Evolutionary conservation across 2,329 filamentous ascomycete genomes (phyloP), one percentile per base, ranked within the genome.

Genomic region (Colletotrichum shisoi): DNA sequence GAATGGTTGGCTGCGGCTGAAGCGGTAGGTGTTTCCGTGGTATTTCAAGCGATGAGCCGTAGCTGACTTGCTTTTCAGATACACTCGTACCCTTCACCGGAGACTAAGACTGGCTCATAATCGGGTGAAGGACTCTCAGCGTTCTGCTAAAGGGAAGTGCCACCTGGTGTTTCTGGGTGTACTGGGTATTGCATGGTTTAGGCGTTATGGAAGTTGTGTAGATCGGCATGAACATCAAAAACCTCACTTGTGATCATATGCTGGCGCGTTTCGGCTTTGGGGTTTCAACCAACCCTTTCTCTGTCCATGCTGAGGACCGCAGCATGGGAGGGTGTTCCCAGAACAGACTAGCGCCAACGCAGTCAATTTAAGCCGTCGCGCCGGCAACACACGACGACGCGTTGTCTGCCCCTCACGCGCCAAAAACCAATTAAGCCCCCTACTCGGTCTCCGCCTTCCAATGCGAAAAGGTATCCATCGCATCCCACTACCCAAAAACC

Each of bases 1-100:
- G 93, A 97, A 77, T 97, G 93, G 93, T 82, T 96, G 64, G 81
- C 82, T 12, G 87, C 94, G 75, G 87, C 93, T 12, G 86, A 89
- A 70, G 83, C 85, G 76, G 90, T 93, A 77, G 72, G 84, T 52
- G 19, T 1, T 45, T 13, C 2, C 11, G n/a, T 27, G 17, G 8
- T 27, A 8, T 24, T 6, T 45, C 24, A 19, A 4, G 15, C 64
- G 15, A 17, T 4, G 45, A 5, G 11, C 4, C n/a, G 31, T 27
- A 13, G 19, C 71, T 75, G 49, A 76, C 63, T 1, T 51, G 8
- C 13, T 6, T 34, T 51, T 31, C 48, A 78, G 77, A 75, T 79
- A 68, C 77, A 79, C 58, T 75, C 75, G 75, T 78, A 75, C 49
- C 40, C 71, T 3, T 24, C 60, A 3, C 31, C 56, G 17, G 67